phyloP scores from a whole-genome alignment of 1,284 basidiomycete species.

The Rhodotorula mucilaginosa region DNA sequence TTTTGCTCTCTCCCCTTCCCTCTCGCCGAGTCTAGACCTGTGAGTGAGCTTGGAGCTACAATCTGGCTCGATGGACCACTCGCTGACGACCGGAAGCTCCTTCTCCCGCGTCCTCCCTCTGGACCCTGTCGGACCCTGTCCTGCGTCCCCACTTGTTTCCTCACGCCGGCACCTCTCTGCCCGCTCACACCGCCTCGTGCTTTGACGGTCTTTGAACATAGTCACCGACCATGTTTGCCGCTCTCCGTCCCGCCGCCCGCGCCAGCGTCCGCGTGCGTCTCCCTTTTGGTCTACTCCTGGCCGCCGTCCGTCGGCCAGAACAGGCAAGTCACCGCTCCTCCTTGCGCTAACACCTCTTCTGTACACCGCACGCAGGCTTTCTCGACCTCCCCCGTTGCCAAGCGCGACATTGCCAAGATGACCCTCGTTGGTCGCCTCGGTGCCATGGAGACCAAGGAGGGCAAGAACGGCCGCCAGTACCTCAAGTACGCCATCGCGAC shows the following conservation, averaged over 20 bases:
- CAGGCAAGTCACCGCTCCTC: neutral
- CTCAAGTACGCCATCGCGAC: constrained; percentile 44
- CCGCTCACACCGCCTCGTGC: neutral
- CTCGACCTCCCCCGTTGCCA: constrained; percentile 56
- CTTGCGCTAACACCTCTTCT: neutral
- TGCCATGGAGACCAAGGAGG: constrained; percentile 65
- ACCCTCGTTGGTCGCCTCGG: constrained; percentile 70
- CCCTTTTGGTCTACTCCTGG: neutral
- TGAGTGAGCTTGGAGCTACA: neutral
- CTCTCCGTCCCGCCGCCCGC: constrained; percentile 30
- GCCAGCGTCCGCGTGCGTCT: constrained; percentile 26
- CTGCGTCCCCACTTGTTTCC: neutral
- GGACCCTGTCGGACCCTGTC: too few species aligned
- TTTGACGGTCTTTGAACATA: neutral
- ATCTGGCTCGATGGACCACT: neutral
- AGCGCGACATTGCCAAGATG: constrained; percentile 61
- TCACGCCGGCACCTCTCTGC: neutral
- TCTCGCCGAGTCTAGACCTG: neutral
- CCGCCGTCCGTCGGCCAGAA: neutral
- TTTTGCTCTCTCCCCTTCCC: neutral
- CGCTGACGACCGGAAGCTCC: neutral
- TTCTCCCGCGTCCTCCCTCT: neutral
- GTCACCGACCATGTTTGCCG: constrained; percentile 21
- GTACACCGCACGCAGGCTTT: constrained; percentile 58
- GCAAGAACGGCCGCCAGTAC: constrained; percentile 68